phyloP scores from a whole-genome alignment of 2,329 filamentous ascomycete genomes.

The Hypoxylon sp. region DNA sequence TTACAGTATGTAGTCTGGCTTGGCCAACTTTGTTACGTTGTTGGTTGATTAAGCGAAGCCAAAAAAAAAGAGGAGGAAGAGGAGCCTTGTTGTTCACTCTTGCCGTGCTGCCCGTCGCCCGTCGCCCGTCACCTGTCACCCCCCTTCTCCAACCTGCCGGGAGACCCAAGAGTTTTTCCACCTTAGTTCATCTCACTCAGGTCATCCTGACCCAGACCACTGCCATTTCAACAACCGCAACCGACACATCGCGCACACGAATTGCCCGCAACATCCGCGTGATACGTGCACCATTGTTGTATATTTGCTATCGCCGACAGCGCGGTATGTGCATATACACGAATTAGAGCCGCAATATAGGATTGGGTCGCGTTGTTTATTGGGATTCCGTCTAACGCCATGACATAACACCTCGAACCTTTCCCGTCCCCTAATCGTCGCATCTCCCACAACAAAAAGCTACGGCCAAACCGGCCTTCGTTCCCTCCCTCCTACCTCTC shows the following conservation, averaged over 20 bases:
- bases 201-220: conserved; percentile 15
- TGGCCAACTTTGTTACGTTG: conserved; percentile 23
- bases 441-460: conserved; percentile 19
- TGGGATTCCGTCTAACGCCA: conserved; percentile 29
- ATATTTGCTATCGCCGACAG: conserved; percentile 25
- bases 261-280: conserved; percentile 31
- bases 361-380: conserved; percentile 33
- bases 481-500: background rate
- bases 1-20: conserved; percentile 14
- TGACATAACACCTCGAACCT: conserved; percentile 29
- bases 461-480: background rate
- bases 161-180: conserved; percentile 31
- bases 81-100: background rate
- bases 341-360: conserved; percentile 23
- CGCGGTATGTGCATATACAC: conserved; percentile 6
- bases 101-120: conserved; percentile 19
- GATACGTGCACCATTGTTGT: conserved; percentile 18
- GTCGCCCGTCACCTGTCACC: conserved; percentile 7
- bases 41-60: conserved; percentile 36
- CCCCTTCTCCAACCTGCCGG: conserved; percentile 28
- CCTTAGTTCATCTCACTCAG: conserved; percentile 37
- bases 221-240: conserved; percentile 23
- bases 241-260: conserved; percentile 26
- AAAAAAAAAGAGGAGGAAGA: conserved; percentile 21
- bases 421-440: conserved; percentile 18